phyloP scores from a whole-genome alignment of 768 basidiomycete genomes.

The Mycena floridula region DNA sequence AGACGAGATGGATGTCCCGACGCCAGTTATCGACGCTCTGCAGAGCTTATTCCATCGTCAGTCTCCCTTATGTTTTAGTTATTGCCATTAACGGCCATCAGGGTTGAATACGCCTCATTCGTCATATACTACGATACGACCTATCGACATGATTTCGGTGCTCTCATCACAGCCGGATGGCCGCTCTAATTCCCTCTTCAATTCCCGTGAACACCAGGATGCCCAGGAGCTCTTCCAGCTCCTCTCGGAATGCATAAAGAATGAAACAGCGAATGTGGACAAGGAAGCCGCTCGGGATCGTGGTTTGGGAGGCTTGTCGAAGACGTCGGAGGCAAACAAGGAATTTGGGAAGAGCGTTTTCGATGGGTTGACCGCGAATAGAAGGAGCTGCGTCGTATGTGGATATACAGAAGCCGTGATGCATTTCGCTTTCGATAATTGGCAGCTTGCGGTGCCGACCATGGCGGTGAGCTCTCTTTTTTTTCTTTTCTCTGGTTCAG shows the following conservation, averaged over 20 bases:
- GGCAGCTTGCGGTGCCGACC: constrained; percentile 73
- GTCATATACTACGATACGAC: constrained; percentile 59
- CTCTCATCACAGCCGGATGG: constrained; percentile 50
- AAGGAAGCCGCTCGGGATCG: constrained; percentile 65
- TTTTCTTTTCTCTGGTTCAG: constrained; percentile 1
- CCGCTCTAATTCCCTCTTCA: constrained; percentile 59
- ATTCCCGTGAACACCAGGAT: constrained; percentile 93
- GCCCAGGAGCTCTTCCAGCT: constrained; percentile 98
- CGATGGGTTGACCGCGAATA: constrained; percentile 86
- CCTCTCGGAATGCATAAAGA: constrained; percentile 83
- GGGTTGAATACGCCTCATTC: constrained; percentile 61
- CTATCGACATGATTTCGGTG: constrained; percentile 64
- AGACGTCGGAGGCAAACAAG: constrained; percentile 16
- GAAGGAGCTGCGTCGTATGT: constrained; percentile 82
- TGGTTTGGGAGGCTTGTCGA: constrained; percentile 57
- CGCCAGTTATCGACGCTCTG: constrained; percentile 82
- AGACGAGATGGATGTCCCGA: constrained; percentile 72
- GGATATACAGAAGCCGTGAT: constrained; percentile 93
- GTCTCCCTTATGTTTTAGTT: constrained; percentile 13
- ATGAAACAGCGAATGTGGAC: constrained; percentile 71
- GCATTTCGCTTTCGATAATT: constrained; percentile 85
- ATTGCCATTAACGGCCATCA: constrained; percentile 17
- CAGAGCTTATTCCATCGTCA: constrained; percentile 63
- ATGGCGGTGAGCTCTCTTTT: constrained; percentile 40
- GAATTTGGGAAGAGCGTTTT: constrained; percentile 67